Evolutionary conservation across 495 filamentous ascomycete species (phyloP).

Genomic region (Xylaria intraflava): DNA sequence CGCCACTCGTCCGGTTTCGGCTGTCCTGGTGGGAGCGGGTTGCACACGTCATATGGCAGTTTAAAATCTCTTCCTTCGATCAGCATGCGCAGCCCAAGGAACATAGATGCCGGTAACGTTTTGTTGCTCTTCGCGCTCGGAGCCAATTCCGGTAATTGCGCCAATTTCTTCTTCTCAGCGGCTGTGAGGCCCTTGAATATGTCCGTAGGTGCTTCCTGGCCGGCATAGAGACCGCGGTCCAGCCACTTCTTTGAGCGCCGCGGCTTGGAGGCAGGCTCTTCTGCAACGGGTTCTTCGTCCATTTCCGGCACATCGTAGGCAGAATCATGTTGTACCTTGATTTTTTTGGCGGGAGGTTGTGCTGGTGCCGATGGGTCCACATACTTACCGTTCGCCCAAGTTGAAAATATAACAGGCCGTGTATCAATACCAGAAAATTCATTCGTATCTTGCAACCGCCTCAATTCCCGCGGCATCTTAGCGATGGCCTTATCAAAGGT

Average conservation of each 20-base stretch:
- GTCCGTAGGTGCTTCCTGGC: conserved; percentile 60
- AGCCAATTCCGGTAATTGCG: conserved; percentile 43
- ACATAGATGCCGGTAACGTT: conserved; percentile 39
- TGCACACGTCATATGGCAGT: conserved; percentile 83
- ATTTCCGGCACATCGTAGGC: conserved; percentile 40
- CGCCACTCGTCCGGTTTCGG: conserved; percentile 87
- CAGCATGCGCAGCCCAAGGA: conserved; percentile 47
- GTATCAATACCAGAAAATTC: conserved; percentile 49
- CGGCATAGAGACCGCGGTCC: conserved; percentile 78
- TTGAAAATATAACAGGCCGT: conserved; percentile 40
- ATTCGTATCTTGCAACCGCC: conserved; percentile 46
- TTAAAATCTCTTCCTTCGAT: conserved; percentile 70
- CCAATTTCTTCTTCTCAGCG: conserved; percentile 56
- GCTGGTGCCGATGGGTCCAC: conserved; percentile 24
- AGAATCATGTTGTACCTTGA: conserved; percentile 31
- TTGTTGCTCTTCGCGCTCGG: conserved; percentile 34
- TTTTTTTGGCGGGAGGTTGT: conserved; percentile 36
- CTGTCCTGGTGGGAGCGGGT: conserved; percentile 74
- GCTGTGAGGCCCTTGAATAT: conserved; percentile 50
- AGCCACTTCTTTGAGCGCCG: conserved; percentile 65
- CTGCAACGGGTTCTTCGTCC: conserved; percentile 25
- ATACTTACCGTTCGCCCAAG: conserved; percentile 52
- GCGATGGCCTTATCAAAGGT: conserved; percentile 32
- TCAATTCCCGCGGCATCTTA: conserved; percentile 41
- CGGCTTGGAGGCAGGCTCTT: conserved; percentile 35